A percentile compares a stretch with the other conserved stretches of the same genome.
These are phyloP conservation scores for Protea cynaroides DNA, from an alignment of 164 flowering plant species.

Conservation along the genomic window DNA sequence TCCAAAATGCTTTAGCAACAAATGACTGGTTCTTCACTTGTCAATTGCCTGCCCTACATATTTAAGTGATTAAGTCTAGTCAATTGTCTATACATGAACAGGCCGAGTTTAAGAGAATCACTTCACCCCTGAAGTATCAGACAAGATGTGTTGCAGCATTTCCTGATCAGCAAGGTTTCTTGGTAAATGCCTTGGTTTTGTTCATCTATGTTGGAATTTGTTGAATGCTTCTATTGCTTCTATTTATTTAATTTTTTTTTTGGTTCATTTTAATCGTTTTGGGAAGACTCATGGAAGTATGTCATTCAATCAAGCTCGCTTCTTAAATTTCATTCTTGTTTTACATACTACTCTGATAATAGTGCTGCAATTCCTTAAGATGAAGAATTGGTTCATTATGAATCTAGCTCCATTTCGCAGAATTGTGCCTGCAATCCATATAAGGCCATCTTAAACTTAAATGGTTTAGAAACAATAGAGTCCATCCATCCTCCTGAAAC, in stretches of 20 bases:
- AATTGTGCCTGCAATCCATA: too few species aligned
- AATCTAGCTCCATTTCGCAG: too few species aligned
- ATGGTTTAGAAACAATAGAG: too few species aligned
- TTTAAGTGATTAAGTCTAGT: neutral
- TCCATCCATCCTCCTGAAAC: too few species aligned
- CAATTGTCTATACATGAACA: conserved; percentile 21
- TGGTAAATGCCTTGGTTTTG: conserved; percentile 43
- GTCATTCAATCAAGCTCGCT: neutral
- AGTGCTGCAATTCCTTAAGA: too few species aligned
- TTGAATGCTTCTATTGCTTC: too few species aligned
- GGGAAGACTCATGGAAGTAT: neutral
- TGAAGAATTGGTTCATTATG: too few species aligned
- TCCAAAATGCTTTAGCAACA: neutral
- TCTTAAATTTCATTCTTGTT: too few species aligned
- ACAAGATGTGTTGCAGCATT: conserved; percentile 97
- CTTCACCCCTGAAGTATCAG: conserved; percentile 91
- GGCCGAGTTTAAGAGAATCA: conserved; percentile 84
- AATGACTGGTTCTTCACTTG: neutral
- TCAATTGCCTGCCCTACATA: neutral
- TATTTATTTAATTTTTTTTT: neutral
- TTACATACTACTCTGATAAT: too few species aligned
- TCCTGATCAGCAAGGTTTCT: conserved; percentile 95
- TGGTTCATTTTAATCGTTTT: neutral
- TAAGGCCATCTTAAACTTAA: too few species aligned
- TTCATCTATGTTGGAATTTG: neutral